Conservation (phyloP, 2,329 filamentous ascomycete species). For the Beauveria asiatica region DNA sequence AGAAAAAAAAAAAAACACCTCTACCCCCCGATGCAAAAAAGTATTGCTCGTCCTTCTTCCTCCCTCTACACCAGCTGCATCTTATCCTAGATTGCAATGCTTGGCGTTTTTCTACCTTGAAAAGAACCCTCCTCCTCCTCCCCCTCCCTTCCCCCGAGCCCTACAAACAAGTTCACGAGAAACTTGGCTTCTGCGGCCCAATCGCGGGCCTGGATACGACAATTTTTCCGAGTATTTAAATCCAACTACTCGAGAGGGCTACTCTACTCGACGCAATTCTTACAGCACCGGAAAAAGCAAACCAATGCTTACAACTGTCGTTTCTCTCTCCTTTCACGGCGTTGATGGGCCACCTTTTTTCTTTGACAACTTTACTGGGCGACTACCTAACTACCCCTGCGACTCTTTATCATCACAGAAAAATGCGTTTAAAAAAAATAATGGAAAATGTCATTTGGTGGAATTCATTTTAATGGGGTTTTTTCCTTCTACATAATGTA, state of each 20-base stretch:
- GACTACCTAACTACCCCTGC: neutral
- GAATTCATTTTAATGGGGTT: neutral
- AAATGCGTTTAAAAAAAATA: neutral
- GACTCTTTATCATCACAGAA: neutral
- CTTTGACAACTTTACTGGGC: neutral
- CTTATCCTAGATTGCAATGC: neutral
- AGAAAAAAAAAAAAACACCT: neutral
- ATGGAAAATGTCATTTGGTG: neutral
- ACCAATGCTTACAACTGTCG: no score
- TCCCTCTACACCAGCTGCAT: neutral
- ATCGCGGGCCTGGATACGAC: no score
- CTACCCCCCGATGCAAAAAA: neutral
- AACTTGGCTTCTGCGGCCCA: no score
- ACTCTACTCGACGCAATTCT: no score
- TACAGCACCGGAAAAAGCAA: no score
- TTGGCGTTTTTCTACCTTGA: neutral
- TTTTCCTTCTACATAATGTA: slow-evolving; percentile 1
- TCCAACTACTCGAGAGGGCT: no score
- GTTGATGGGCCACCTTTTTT: neutral
- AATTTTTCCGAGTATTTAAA: no score
- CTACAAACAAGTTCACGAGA: no score
- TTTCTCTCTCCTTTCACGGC: neutral
- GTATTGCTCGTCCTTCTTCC: neutral
- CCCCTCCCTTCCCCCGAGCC: no score
- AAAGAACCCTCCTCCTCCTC: neutral